These are phyloP conservation scores for Daldinia sp. DNA, from an alignment of 2,329 filamentous ascomycete species.

Conservation along the genomic window DNA sequence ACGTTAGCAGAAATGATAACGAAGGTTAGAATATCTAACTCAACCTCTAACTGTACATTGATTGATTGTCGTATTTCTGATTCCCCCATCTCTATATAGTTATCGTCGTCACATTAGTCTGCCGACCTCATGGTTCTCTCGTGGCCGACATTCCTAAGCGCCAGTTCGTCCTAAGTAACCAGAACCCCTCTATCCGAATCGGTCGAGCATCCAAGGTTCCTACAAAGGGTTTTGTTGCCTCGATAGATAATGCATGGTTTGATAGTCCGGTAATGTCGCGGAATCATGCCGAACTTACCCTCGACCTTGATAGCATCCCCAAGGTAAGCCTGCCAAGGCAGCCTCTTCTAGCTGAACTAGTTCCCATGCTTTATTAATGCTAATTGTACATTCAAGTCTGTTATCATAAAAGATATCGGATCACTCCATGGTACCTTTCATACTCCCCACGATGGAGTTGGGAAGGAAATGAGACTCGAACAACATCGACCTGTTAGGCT, in stretches of 20 bases:
- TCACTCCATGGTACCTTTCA: constrained; percentile 68
- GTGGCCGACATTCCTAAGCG: constrained; percentile 41
- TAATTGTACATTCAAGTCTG: constrained; percentile 54
- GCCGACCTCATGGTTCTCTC: constrained; percentile 24
- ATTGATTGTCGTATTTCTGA: constrained; percentile 15
- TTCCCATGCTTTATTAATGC: constrained; percentile 7
- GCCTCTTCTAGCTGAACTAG: neutral
- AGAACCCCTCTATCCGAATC: constrained; percentile 50
- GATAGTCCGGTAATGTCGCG: constrained; percentile 79
- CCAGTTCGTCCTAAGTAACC: constrained; percentile 49
- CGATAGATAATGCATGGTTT: constrained; percentile 71
- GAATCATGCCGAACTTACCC: constrained; percentile 69
- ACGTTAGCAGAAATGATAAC: constrained; percentile 19
- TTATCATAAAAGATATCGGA: constrained; percentile 60
- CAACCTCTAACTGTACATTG: neutral
- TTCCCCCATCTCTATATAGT: neutral
- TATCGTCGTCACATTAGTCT: constrained; percentile 45
- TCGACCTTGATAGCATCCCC: constrained; percentile 54
- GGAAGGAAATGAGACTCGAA: constrained; percentile 44
- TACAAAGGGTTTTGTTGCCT: constrained; percentile 57
- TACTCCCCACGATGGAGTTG: constrained; percentile 50
- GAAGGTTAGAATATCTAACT: constrained; percentile 32
- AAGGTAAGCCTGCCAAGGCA: constrained; percentile 56
- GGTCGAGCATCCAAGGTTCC: constrained; percentile 61
- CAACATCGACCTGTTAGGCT: constrained; percentile 43